Evolutionary conservation across 2,329 filamentous ascomycete genomes (phyloP), one percentile per base, ranked within the genome.

Genomic region (Hirsutella minnesotensis): DNA sequence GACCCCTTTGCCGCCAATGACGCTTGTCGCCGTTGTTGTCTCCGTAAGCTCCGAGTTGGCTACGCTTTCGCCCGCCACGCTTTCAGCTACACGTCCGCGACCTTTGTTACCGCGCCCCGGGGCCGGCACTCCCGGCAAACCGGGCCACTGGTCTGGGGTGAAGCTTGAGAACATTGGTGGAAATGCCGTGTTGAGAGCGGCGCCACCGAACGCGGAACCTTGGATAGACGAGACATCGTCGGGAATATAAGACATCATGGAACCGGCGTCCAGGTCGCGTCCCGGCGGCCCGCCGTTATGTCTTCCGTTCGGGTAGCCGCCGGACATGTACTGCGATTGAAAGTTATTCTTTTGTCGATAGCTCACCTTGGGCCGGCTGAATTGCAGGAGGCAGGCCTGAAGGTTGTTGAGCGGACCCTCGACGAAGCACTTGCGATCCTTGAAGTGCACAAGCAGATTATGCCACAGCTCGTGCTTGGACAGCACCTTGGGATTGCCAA

Each of bases 391-490:
- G 12, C 89, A 95, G 21, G 88, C 84, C 63, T 96, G 92, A n/a
- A 98, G 72, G 59, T 98, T 98, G 48, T 84, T 92, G 49, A 98
- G 70, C 18, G 92, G 90, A 0, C 92, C 92, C 61, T 98, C 92
- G 5, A 98, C 92, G 12, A 98, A 77, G 60, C 90, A 96, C 56
- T 94, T 94, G 53, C 81, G 81, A 60, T 96, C 89, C 70, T 96
- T 96, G 75, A 95, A 98, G 62, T 98, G 92, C 33, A 90, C 75
- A 30, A 98, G 72, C 21, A 98, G 77, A 56, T 89, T 89, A 61
- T 98, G 92, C 92, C 92, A 98, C 33, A 98, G 73, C 48, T 94
- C 92, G 60, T 98, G 92, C 71, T 98, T 98, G 34, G 89, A 92
- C 36, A 98, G 69, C 31, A 98, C 89, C 67, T 96, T 96, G 27